Conservation (phyloP, 129 eudicot species). For the Arctium minus region DNA sequence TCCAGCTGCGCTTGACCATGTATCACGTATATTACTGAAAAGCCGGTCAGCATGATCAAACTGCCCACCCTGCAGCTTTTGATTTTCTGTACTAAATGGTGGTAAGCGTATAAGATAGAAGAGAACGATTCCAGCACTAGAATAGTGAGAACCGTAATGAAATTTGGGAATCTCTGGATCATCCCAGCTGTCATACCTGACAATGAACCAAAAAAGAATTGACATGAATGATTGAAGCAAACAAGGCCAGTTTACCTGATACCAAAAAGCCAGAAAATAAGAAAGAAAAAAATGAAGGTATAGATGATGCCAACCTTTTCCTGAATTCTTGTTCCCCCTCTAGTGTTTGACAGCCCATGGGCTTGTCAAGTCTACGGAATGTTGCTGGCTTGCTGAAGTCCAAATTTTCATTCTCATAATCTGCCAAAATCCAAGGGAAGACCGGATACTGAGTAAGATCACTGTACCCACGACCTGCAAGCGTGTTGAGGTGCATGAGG, state of each 20-base stretch:
- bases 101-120: conserved; percentile 94
- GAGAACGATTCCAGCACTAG: conserved; percentile 99
- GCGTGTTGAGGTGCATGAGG: conserved; percentile 95
- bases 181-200: conserved; percentile 97
- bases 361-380: conserved; percentile 89
- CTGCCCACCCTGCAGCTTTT: conserved; percentile 98
- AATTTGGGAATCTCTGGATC: conserved; percentile 98
- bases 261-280: background rate
- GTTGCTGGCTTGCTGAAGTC: conserved; percentile 75
- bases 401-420: conserved; percentile 82
- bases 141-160: conserved; percentile 98
- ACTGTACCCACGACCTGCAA: conserved; percentile 99
- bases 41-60: conserved; percentile 99
- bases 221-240: background rate
- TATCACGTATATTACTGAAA: conserved; percentile 77
- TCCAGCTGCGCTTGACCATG: conserved; percentile 97
- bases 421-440: conserved; percentile 95
- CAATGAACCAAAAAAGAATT: background rate
- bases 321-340: conserved; percentile 87
- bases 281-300: background rate
- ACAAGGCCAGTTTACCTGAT: background rate
- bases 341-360: conserved; percentile 93
- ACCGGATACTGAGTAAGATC: conserved; percentile 99
- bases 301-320: conserved; percentile 64
- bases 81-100: conserved; percentile 90